Base-by-base conservation (phyloP, 257 asterid genomes). In the Pogostemon cablin region DNA sequence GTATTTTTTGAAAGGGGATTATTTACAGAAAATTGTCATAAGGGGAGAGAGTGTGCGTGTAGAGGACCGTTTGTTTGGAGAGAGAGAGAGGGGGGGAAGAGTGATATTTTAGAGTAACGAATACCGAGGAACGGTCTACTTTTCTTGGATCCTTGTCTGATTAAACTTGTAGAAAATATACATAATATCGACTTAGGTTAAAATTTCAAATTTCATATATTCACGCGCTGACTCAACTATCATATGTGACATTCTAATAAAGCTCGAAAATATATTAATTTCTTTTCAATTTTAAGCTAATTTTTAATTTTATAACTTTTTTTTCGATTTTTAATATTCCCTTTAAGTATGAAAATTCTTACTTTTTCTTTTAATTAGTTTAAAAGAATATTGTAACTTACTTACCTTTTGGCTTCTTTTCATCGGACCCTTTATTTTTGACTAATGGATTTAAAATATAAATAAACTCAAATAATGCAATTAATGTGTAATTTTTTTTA, bases 91-190 rank as follows among this genome's bases (percentile, higher is more conserved):
- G 1, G 55, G 59, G 44, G 74, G 15, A 15, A 4, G 75, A 9
- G 48, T 42, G 57, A 0, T 6, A 9, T 25, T 55, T 53, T 59
- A 63, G 73, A 11, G 77, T 46, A 56, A 59, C 63, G 70, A 67
- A 65, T 38, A 73, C 72, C 86, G 90, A 87, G 91, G 83, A 89
- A 90, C 95, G 95, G 95, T 84, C 96, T 78, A 75, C 81, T 80
- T 77, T 78, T 79, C 71, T 82, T 38, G 82, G 87, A 83, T 81
- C 77, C 82, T 39, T 38, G 49, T 70, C 72, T 68, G 69, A 6
- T 64, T 59, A 68, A 67, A 43, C 7, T 60, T 46, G 42, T 3
- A 52, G 53, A 66, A 34, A 40, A 41, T 69, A 25, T 20, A 20
- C 25, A 20, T 20, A 20, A 20, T 20, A 20, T 20, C 25, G 25